Base-by-base conservation (phyloP, 352 stramenopile genomes). In the Pythium oligandrum region DNA sequence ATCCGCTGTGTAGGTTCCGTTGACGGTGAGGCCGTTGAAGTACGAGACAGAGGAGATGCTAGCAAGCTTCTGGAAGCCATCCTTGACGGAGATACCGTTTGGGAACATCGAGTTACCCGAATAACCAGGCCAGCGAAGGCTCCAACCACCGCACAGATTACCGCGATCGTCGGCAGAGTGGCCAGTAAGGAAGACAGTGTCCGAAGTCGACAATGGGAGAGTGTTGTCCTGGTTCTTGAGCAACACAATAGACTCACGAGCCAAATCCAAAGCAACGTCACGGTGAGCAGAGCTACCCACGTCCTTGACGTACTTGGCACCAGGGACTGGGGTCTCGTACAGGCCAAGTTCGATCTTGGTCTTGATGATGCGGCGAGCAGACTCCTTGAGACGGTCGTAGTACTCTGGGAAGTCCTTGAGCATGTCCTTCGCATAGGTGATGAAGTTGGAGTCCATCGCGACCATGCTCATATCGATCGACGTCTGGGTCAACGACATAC, bases 401-500 rank as follows among this genome's bases (percentile, higher is more conserved):
- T 80, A 44, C 6, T 53, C 49, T 1, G 71, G 73, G 8, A 69
- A 64, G 17, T 57, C 33, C 37, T 81, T 6, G 4, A 88, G 60
- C 8, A 72, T 64, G 1, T 45, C 38, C 17, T 73, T 75, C n/a
- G 58, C 66, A 31, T 76, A 66, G 10, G 77, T 63, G 45, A 94
- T 76, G 50, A 85, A 81, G 5, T 63, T 51, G 0, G 66, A 64
- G 48, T 82, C 66, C 45, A 64, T 61, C 10, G 72, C 70, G 40
- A 95, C 83, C 90, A 97, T 97, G 53, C 79, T 96, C 78, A 98
- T 94, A 57, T 98, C 92, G 30, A 98, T 66, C 35, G 73, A 74
- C 1, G 86, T 88, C 46, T 95, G 73, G 32, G 63, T 61, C 31
- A 97, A 65, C 3, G 81, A 55, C 61, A 93, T 77, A 37, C 66